phyloP scores from a whole-genome alignment of 1,284 basidiomycete species.

The Mycosarcoma maydis region DNA sequence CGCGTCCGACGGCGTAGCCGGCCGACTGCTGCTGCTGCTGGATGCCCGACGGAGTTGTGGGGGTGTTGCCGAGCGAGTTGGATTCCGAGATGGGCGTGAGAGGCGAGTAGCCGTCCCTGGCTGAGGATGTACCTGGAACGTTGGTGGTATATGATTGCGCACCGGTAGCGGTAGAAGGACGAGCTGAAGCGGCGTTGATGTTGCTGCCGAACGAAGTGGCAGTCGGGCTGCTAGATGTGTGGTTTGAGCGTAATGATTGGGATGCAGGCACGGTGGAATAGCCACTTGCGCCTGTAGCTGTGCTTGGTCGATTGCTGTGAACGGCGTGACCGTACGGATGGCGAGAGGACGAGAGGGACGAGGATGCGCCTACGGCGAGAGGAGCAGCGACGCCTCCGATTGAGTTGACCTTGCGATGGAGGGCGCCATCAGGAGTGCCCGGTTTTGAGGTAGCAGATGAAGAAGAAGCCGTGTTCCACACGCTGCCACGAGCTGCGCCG shows the following conservation, averaged over 20 bases:
- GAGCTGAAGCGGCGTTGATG: constrained; percentile 1
- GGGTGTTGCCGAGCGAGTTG: constrained; percentile 39
- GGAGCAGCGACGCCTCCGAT: constrained; percentile 33
- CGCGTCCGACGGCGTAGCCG: constrained; percentile 59
- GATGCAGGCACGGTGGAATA: constrained; percentile 11
- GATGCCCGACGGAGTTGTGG: constrained; percentile 31
- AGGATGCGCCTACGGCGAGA: constrained; percentile 21
- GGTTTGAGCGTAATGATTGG: constrained; percentile 8
- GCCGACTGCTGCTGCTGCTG: constrained; percentile 33
- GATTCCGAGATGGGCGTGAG: constrained; percentile 54
- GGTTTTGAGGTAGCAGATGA: constrained; percentile 24
- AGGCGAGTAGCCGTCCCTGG: constrained; percentile 25
- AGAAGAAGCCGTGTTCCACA: constrained; percentile 23
- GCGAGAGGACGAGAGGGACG: constrained; percentile 10
- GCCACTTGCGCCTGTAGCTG: constrained; percentile 49
- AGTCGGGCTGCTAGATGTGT: constrained; percentile 37
- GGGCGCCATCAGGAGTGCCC: constrained; percentile 18
- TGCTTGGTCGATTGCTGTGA: constrained; percentile 44
- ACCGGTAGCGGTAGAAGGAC: constrained; percentile 49
- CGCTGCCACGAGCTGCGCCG: constrained; percentile 29
- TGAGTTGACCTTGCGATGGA: constrained; percentile 54
- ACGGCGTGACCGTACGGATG: constrained; percentile 13
- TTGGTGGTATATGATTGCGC: constrained; percentile 24
- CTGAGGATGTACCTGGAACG: background rate
- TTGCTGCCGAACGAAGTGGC: constrained; percentile 21